These are phyloP conservation scores for Ilex asprella DNA, from an alignment of 257 asterid species.

Conservation along the genomic window DNA sequence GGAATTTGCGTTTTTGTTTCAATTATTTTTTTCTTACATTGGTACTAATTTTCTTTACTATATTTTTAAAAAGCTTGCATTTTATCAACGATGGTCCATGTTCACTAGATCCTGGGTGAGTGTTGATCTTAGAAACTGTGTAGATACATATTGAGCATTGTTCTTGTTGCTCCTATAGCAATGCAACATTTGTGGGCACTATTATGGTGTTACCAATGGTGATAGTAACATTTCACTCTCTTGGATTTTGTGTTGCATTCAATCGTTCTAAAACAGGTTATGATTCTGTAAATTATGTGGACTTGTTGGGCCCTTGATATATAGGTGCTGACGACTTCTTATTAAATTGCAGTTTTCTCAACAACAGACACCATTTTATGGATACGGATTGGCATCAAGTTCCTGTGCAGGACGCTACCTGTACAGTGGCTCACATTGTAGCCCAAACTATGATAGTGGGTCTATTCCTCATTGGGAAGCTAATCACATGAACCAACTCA, in stretches of 20 bases:
- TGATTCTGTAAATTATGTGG: not conserved
- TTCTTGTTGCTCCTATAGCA: too few species aligned
- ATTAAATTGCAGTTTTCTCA: slow-evolving; percentile 16
- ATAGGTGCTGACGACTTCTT: not conserved
- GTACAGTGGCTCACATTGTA: slow-evolving; percentile 51
- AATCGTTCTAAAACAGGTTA: not conserved
- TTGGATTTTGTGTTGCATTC: not conserved
- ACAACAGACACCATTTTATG: slow-evolving; percentile 65
- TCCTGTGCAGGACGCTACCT: slow-evolving; percentile 48
- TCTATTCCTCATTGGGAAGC: slow-evolving; percentile 45
- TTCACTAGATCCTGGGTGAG: too few species aligned
- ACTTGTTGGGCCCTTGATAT: not conserved
- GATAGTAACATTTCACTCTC: not conserved
- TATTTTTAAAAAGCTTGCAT: too few species aligned
- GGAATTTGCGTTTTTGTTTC: too few species aligned
- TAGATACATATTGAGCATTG: too few species aligned
- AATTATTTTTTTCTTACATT: too few species aligned
- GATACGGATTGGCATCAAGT: slow-evolving; percentile 56
- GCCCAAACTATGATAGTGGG: slow-evolving; percentile 38
- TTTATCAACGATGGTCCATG: too few species aligned
- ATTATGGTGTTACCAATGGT: too few species aligned
- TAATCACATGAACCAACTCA: slow-evolving; percentile 37
- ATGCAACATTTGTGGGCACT: too few species aligned
- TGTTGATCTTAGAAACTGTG: too few species aligned
- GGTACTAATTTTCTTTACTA: too few species aligned